Evolutionary conservation across 2,329 filamentous ascomycete species (phyloP).

Genomic region (Colletotrichum nymphaeae): DNA sequence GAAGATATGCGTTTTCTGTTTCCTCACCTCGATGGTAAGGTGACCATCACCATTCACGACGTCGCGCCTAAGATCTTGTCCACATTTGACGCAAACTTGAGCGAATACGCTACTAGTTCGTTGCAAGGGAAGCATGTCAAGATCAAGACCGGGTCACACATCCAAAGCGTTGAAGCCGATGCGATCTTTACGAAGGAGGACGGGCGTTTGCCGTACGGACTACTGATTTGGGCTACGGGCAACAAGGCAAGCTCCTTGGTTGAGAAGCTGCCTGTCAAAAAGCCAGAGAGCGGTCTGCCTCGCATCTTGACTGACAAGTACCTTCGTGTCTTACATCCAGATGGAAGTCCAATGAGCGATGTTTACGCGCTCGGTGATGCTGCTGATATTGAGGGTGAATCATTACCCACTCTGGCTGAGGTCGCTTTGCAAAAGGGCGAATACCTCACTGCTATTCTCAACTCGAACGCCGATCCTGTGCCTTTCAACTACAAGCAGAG

Average conservation of each 20-base stretch:
- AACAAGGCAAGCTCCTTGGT: slow-evolving; percentile 59
- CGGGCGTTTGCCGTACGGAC: slow-evolving; percentile 88
- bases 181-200: slow-evolving; percentile 96
- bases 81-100: slow-evolving; percentile 98
- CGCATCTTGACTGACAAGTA: slow-evolving; percentile 28
- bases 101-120: slow-evolving; percentile 78
- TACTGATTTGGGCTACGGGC: slow-evolving; percentile 97
- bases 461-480: not conserved
- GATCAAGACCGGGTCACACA: slow-evolving; percentile 18
- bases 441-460: slow-evolving; percentile 9
- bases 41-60: slow-evolving; percentile 97
- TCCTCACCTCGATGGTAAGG: slow-evolving; percentile 92
- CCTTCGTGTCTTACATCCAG: slow-evolving; percentile 7
- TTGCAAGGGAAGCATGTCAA: slow-evolving; percentile 18
- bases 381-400: slow-evolving; percentile 17
- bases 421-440: slow-evolving; percentile 31
- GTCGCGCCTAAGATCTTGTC: slow-evolving; percentile 95
- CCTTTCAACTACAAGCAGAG: slow-evolving; percentile 23
- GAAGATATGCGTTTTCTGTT: slow-evolving; percentile 98
- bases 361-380: slow-evolving; percentile 26
- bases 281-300: slow-evolving; percentile 1
- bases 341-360: slow-evolving; percentile 18
- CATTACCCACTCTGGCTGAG: slow-evolving; percentile 22
- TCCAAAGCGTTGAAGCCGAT: slow-evolving; percentile 63
- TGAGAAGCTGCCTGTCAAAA: slow-evolving; percentile 15